These are phyloP conservation scores for Aspergillus awamori DNA, from an alignment of 2,329 filamentous ascomycete genomes.

Conservation along the genomic window DNA sequence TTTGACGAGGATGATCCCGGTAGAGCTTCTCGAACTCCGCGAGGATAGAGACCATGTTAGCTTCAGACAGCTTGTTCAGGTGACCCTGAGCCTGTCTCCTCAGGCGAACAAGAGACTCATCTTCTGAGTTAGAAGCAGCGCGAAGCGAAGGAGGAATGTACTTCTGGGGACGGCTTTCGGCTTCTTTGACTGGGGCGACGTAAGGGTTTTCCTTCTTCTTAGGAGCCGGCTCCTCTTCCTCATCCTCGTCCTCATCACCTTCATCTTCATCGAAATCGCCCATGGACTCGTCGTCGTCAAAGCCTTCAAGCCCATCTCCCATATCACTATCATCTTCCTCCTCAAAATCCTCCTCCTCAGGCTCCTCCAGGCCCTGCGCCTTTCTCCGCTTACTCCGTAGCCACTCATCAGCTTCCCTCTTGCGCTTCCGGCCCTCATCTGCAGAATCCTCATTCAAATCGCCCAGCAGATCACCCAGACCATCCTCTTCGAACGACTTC, in stretches of 20 bases:
- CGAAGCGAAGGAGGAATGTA: slow-evolving; percentile 89
- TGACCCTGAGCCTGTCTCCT: slow-evolving; percentile 82
- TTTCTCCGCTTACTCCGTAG: slow-evolving; percentile 60
- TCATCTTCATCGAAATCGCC: slow-evolving; percentile 28
- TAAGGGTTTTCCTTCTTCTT: slow-evolving; percentile 81
- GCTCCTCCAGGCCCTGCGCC: slow-evolving; percentile 40
- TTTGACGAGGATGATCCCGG: slow-evolving; percentile 78
- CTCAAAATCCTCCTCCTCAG: slow-evolving; percentile 23
- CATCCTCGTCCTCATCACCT: slow-evolving; percentile 31
- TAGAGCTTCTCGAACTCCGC: slow-evolving; percentile 83
- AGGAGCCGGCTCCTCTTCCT: slow-evolving; percentile 45
- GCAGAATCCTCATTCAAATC: slow-evolving; percentile 62
- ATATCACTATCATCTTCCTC: slow-evolving; percentile 26
- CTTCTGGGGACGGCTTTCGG: slow-evolving; percentile 59
- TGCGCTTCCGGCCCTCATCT: slow-evolving; percentile 57
- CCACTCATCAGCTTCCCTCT: slow-evolving; percentile 66
- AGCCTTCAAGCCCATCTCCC: slow-evolving; percentile 33
- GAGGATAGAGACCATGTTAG: slow-evolving; percentile 83
- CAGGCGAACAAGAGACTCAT: slow-evolving; percentile 69
- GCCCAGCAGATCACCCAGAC: slow-evolving; percentile 75
- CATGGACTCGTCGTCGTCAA: slow-evolving; percentile 28
- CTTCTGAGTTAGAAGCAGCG: slow-evolving; percentile 63
- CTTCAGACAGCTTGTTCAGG: slow-evolving; percentile 89
- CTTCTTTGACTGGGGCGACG: slow-evolving; percentile 65
- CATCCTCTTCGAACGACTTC: slow-evolving; percentile 77